These are phyloP conservation scores for Ciborinia camelliae DNA, from an alignment of 2,329 filamentous ascomycete genomes.

Conservation along the genomic window DNA sequence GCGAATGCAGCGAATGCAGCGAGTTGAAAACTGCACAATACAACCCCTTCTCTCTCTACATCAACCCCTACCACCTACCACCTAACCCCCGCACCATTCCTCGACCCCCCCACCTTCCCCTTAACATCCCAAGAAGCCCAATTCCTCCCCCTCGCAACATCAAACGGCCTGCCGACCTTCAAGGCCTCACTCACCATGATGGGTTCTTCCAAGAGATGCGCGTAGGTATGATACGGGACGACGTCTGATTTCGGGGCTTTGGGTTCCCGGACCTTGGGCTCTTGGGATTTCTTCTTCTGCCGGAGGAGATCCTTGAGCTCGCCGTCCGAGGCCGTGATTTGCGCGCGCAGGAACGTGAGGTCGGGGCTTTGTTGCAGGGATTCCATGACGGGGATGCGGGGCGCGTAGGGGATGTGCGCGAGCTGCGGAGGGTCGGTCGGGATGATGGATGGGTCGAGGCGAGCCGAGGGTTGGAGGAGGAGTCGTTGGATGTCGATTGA, in stretches of 20 bases:
- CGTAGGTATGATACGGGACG: slow-evolving; percentile 15
- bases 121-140: slow-evolving; percentile 14
- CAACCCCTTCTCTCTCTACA: too few relatives aligned
- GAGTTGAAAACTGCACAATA: too few relatives aligned
- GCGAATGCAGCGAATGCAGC: too few relatives aligned
- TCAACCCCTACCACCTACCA: background rate
- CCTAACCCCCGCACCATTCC: background rate
- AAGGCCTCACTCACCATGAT: slow-evolving; percentile 18
- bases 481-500: slow-evolving; percentile 79
- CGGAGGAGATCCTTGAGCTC: slow-evolving; percentile 73
- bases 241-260: background rate
- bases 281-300: slow-evolving; percentile 41
- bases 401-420: slow-evolving; percentile 62
- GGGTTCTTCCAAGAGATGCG: slow-evolving; percentile 18
- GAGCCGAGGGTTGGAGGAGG: slow-evolving; percentile 64
- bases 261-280: slow-evolving; percentile 50
- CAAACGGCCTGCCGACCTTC: slow-evolving; percentile 5
- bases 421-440: slow-evolving; percentile 49
- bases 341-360: slow-evolving; percentile 72
- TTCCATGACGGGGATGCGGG: slow-evolving; percentile 77
- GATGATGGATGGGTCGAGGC: slow-evolving; percentile 61
- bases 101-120: background rate
- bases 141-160: slow-evolving; percentile 10
- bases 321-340: slow-evolving; percentile 70
- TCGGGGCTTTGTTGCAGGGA: slow-evolving; percentile 49